These are phyloP conservation scores for Xylariaceae sp. DNA, from an alignment of 2,329 filamentous ascomycete species.

Conservation along the genomic window DNA sequence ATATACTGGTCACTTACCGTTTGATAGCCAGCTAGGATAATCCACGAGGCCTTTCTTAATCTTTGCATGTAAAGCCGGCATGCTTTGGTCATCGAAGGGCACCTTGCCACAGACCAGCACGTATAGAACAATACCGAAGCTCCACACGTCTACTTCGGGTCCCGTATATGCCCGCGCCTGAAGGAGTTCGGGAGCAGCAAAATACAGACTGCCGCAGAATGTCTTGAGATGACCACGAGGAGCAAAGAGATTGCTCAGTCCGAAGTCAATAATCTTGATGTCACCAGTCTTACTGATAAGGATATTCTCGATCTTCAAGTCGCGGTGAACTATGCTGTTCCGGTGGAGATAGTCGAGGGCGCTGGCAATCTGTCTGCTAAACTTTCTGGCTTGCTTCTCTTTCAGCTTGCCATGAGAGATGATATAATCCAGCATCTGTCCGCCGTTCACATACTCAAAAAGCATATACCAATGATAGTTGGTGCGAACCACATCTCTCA, in stretches of 20 bases:
- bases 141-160: conserved; percentile 97
- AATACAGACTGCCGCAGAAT: conserved; percentile 96
- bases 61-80: conserved; percentile 96
- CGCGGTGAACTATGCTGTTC: conserved; percentile 96
- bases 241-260: conserved; percentile 92
- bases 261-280: conserved; percentile 99
- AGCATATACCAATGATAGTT: conserved; percentile 99
- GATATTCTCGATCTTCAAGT: conserved; percentile 98
- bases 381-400: conserved; percentile 97
- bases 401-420: conserved; percentile 97
- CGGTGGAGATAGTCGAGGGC: conserved; percentile 96
- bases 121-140: conserved; percentile 96
- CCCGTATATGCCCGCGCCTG: conserved; percentile 94
- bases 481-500: conserved; percentile 92
- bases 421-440: conserved; percentile 99
- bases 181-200: conserved; percentile 91
- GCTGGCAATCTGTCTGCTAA: conserved; percentile 94
- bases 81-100: conserved; percentile 98
- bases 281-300: conserved; percentile 98
- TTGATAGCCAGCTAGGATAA: conserved; percentile 90
- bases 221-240: conserved; percentile 87
- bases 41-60: conserved; percentile 97
- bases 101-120: conserved; percentile 97
- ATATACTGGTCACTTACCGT: conserved; percentile 61
- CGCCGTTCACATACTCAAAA: conserved; percentile 97